These are phyloP conservation scores for Aspergillus spinulosporus DNA, from an alignment of 2,329 filamentous ascomycete species.

Conservation along the genomic window DNA sequence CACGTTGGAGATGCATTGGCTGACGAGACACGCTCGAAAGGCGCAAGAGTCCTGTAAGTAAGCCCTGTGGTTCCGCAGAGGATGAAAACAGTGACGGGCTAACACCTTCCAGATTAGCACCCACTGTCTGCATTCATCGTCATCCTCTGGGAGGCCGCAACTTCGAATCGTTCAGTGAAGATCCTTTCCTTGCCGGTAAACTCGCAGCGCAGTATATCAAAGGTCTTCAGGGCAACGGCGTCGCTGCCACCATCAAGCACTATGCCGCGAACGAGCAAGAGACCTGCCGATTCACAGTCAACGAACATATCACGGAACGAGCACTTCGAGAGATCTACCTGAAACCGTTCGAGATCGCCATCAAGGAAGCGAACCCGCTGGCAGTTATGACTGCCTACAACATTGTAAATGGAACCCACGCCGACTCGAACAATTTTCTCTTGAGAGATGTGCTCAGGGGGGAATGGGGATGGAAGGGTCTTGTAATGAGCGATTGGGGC, in stretches of 20 bases:
- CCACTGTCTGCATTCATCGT: slow-evolving; percentile 12
- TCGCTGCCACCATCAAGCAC: slow-evolving; percentile 12
- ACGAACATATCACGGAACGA: slow-evolving; percentile 5
- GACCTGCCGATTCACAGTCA: slow-evolving; percentile 11
- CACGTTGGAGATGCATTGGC: slow-evolving; percentile 10
- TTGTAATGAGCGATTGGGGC: slow-evolving; percentile 15
- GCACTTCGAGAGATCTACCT: slow-evolving; percentile 12
- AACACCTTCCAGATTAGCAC: slow-evolving; percentile 1
- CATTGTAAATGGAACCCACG: slow-evolving; percentile 9
- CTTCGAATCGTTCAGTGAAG: slow-evolving; percentile 14
- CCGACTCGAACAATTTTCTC: slow-evolving; percentile 9
- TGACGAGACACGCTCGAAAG: slow-evolving; percentile 10
- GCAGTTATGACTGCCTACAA: slow-evolving; percentile 15
- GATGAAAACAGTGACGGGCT: neutral
- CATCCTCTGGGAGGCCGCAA: slow-evolving; percentile 12
- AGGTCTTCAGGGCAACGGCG: slow-evolving; percentile 9
- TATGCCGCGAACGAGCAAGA: slow-evolving; percentile 12
- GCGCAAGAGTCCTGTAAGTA: slow-evolving; percentile 9
- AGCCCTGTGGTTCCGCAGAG: too few relatives aligned
- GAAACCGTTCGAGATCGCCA: slow-evolving; percentile 13
- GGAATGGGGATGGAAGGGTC: slow-evolving; percentile 12
- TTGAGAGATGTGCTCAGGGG: slow-evolving; percentile 2
- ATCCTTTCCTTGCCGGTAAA: slow-evolving; percentile 12
- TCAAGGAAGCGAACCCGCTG: slow-evolving; percentile 9
- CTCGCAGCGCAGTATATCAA: slow-evolving; percentile 10